Evolutionary conservation across 768 basidiomycete genomes (phyloP), one percentile per base, ranked within the genome.

Genomic region (Stropharia rugosoannulata): DNA sequence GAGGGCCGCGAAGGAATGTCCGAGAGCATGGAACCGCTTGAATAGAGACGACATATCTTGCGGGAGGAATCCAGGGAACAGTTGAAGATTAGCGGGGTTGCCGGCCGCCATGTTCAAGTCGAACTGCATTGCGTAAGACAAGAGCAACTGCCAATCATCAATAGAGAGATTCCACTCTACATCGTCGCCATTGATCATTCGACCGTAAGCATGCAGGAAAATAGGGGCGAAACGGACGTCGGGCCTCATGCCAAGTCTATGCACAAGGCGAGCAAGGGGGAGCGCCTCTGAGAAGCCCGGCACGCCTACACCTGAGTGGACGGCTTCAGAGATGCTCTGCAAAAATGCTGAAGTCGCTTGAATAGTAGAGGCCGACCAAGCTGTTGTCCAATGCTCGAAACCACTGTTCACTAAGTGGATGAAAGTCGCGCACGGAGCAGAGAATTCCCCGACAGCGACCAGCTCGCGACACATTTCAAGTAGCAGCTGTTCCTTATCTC

Each of bases 71-170:
- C 77, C 78, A 11, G 65, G 59, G 64, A 75, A 80, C 5, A 72
- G 62, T 10, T 54, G 56, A 16, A 64, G 55, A 8, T 59, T 41
- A 18, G 54, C 55, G 4, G 66, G 67, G 37, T 64, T 68, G 8
- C 62, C 65, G 15, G 69, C 59, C 6, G 66, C 55, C n/a, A 62
- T 55, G 5, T 71, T 70, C 11, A 66, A 61, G 50, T 75, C 74
- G 27, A 73, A 64, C 25, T 75, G 66, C 7, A 71, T 62, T 3
- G 79, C 73, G 6, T 78, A 75, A 27, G 73, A 74, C 1, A 79
- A 59, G 15, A 88, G 59, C 6, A 76, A 64, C 40, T 78, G 77
- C 73, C 82, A 80, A 38, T 85, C 82, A 6, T 67, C 59, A 0
- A 60, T 2, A 0, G 62, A 58, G 42, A 85, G 60, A 45, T 0